phyloP scores from a whole-genome alignment of 2,329 filamentous ascomycete genomes.

The Phyllosticta capitalensis region DNA sequence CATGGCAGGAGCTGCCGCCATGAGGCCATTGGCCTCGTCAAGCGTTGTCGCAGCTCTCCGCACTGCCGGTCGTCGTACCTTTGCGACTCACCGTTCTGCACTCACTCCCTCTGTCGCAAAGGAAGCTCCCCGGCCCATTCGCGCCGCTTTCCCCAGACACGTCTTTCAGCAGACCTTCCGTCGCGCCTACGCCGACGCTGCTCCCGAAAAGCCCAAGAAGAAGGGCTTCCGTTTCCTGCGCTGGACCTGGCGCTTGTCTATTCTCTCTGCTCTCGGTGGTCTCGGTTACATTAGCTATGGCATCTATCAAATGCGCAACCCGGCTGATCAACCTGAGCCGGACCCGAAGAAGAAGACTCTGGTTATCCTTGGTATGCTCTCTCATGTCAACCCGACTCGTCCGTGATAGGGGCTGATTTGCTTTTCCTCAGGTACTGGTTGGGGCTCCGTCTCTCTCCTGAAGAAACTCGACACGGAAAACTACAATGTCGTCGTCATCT shows the following conservation, averaged over 20 bases:
- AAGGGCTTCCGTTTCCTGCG: conserved; percentile 59
- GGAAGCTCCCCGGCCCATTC: conserved; percentile 1
- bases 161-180: conserved; percentile 24
- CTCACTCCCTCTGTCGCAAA: conserved; percentile 25
- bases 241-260: conserved; percentile 76
- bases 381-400: neutral
- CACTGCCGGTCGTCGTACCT: conserved; percentile 26
- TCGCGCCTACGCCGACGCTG: conserved; percentile 23
- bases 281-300: conserved; percentile 66
- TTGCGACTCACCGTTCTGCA: conserved; percentile 22
- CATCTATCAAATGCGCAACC: conserved; percentile 75
- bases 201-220: conserved; percentile 30
- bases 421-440: conserved; percentile 68
- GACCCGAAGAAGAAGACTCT: conserved; percentile 94
- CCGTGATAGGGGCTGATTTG: conserved; percentile 14
- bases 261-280: conserved; percentile 61
- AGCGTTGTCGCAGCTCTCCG: conserved; percentile 20
- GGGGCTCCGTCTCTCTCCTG: conserved; percentile 89
- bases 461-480: conserved; percentile 99
- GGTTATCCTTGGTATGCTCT: conserved; percentile 71
- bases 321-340: conserved; percentile 64
- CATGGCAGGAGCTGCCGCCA: conserved; percentile 20
- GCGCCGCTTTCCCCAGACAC: neutral
- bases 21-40: conserved; percentile 26
- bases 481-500: conserved; percentile 98